A percentile compares a stretch with the other conserved stretches of the same genome.
Conservation (phyloP, 164 flowering plant species). For the Liriodendron chinense region DNA sequence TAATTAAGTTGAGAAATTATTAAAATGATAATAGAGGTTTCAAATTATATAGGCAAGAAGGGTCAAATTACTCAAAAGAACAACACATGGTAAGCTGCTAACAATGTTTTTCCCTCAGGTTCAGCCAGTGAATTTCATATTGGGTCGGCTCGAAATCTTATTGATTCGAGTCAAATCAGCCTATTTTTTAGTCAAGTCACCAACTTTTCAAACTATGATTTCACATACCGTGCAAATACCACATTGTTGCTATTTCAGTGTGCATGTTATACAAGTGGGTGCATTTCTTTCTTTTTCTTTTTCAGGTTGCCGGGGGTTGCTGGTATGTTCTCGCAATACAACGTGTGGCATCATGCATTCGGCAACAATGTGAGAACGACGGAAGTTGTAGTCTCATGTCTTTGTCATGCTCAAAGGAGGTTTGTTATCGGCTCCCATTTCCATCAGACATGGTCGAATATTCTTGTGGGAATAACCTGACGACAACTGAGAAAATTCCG, state of each 20-base stretch:
- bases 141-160: too few species aligned
- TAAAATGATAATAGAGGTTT: too few species aligned
- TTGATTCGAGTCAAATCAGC: too few species aligned
- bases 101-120: too few species aligned
- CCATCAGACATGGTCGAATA: conserved; percentile 28
- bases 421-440: conserved; percentile 60
- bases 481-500: conserved; percentile 23
- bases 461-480: conserved; percentile 51
- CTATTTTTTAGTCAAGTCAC: too few species aligned
- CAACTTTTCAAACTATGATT: too few species aligned
- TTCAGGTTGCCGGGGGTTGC: conserved; percentile 94
- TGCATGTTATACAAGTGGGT: background rate
- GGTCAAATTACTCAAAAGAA: too few species aligned
- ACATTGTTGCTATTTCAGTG: background rate
- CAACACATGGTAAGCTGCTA: too few species aligned
- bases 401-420: conserved; percentile 71
- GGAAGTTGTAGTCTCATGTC: conserved; percentile 45
- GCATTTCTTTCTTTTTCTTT: background rate
- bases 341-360: conserved; percentile 74
- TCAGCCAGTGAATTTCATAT: too few species aligned
- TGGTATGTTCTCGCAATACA: conserved; percentile 97
- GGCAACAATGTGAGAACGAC: conserved; percentile 49
- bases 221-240: background rate
- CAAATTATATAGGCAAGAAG: too few species aligned
- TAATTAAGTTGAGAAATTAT: too few species aligned